Conservation (phyloP, 2,329 filamentous ascomycete species). For the Aspergillus sp. region DNA sequence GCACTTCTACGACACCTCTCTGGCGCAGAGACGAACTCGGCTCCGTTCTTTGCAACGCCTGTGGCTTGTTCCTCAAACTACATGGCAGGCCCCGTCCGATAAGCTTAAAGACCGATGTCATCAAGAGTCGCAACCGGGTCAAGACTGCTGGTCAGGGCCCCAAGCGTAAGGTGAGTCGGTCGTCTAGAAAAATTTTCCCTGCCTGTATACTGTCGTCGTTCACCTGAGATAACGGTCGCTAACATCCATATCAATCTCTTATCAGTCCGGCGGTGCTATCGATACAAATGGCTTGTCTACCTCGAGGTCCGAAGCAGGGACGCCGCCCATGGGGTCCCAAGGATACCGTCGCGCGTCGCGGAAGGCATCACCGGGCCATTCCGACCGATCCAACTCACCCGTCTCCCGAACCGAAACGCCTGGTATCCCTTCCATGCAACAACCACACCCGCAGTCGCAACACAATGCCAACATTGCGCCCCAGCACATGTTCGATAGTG, state of each 20-base stretch:
- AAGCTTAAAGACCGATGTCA: conserved; percentile 97
- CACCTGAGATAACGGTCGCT: conserved; percentile 27
- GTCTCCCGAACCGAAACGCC: conserved; percentile 79
- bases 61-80: conserved; percentile 94
- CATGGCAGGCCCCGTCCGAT: conserved; percentile 92
- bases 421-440: conserved; percentile 53
- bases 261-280: conserved; percentile 45
- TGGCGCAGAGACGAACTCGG: conserved; percentile 97
- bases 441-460: conserved; percentile 60
- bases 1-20: conserved; percentile 90
- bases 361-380: conserved; percentile 70
- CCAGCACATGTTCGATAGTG: conserved; percentile 76
- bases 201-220: conserved; percentile 8
- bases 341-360: conserved; percentile 67
- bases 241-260: conserved; percentile 19
- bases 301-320: conserved; percentile 58
- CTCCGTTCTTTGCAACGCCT: conserved; percentile 96
- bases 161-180: conserved; percentile 73
- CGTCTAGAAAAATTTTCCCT: conserved; percentile 26
- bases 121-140: conserved; percentile 97
- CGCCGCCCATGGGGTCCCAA: conserved; percentile 58
- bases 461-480: conserved; percentile 68
- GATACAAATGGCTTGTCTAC: conserved; percentile 62
- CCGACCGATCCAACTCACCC: conserved; percentile 74
- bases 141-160: conserved; percentile 80